Evolutionary conservation across 306 rosid genomes (phyloP).

Genomic region (Ceratonia siliqua): DNA sequence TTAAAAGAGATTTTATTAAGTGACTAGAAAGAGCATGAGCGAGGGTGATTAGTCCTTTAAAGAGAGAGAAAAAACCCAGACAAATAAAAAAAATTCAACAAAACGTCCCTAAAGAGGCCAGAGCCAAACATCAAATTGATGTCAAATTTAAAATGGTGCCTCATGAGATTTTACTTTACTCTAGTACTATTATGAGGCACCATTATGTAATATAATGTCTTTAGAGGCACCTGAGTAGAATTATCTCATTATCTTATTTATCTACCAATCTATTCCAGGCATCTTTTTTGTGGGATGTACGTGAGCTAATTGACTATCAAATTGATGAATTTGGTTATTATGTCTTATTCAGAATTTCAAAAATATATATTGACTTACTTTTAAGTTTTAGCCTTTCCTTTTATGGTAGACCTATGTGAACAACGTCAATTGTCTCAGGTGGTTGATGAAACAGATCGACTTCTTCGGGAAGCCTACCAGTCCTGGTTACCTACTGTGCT

Average conservation of each 20-base stretch:
- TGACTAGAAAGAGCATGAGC: background rate
- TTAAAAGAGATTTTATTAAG: background rate
- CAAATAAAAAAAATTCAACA: background rate
- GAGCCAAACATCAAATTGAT: background rate
- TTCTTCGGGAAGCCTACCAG: constrained; percentile 91
- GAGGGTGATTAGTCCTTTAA: background rate
- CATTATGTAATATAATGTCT: too few species aligned
- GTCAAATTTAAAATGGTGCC: too few species aligned
- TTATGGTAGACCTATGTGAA: constrained; percentile 29
- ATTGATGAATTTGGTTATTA: background rate
- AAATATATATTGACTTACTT: background rate
- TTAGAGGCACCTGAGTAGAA: too few species aligned
- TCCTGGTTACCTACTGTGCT: constrained; percentile 91
- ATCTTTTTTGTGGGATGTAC: background rate
- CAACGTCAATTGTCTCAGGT: constrained; percentile 61
- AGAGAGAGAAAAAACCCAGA: background rate
- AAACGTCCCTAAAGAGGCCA: background rate
- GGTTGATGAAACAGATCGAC: constrained; percentile 89
- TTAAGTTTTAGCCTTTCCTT: background rate
- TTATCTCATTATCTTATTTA: background rate
- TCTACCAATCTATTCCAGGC: background rate
- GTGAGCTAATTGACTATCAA: background rate
- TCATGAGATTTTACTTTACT: too few species aligned
- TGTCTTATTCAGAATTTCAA: background rate
- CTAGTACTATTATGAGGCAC: too few species aligned